Evolutionary conservation across 2,329 filamentous ascomycete species (phyloP), one percentile per base, ranked within the genome.

Genomic region (Aspergillus novofumigatus): DNA sequence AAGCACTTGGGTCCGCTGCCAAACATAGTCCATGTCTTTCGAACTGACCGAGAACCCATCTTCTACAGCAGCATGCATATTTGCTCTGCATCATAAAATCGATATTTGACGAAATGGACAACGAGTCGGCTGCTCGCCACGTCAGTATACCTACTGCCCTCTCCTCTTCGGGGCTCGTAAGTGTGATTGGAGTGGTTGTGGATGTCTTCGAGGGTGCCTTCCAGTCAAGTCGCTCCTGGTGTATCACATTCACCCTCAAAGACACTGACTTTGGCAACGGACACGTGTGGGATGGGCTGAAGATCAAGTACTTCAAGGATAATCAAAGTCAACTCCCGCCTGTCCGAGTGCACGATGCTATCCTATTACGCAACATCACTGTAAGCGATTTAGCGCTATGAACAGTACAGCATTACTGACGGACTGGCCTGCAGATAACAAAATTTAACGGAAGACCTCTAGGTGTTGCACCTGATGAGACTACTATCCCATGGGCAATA

Each of bases 181-280:
- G 78, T 72, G 75, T 94, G 44, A 81, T 91, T 52, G 92, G 91
- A 1, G 73, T 93, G 4, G 83, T 93, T 3, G 83, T 84, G 52
- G 89, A 93, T 64, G 81, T 80, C 51, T 80, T 84, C 56, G 72
- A 47, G 6, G 52, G 79, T 0, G 82, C 85, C 1, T 78, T 77
- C 0, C 55, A 69, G 10, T 85, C 85, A 1, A 75, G 59, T 54
- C 80, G 82, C 23, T 66, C 89, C 80, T 82, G 72, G 65, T 88
- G 87, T 70, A 83, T 81, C 59, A 80, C 80, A 23, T 75, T 91
- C 35, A 82, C 79, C 1, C 68, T 92, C 3, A 83, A 78, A 65
- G 88, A 92, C 67, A 67, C 75, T 10, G 73, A 78, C 7, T 75
- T 85, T 55, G 71, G 57, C n/a, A 67, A 79, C 45, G 71, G 75